Base-by-base conservation (phyloP, 2,329 filamentous ascomycete species). In the Sclerotiophoma versabilis region DNA sequence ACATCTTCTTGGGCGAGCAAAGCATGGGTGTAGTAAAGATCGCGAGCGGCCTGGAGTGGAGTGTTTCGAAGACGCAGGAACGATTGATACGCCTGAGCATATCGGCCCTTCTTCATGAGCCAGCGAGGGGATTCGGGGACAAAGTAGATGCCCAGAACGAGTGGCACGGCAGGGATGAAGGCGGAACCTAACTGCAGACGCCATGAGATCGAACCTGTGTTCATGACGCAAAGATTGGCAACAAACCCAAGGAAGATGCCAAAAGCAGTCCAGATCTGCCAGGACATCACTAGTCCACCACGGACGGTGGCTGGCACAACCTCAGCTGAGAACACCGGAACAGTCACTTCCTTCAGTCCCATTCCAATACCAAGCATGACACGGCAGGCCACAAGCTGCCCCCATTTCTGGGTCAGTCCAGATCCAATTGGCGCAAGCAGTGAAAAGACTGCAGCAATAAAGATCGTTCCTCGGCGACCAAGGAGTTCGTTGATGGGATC, bases 271-370 rank as follows among this genome's bases (percentile, higher is more conserved):
- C 72, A 77, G 43, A 79, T 71, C 44, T 80, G 77, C 77, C 77
- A 81, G 27, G 68, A 70, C 77, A 80, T 80, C 20, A 79, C 79
- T 0, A 81, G 63, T 11, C 75, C 78, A 19, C 81, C 81, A 49
- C 80, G 76, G 29, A 83, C 80, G 3, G 71, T 76, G 1, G 80
- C 77, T 0, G 80, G 80, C 0, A 77, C 73, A 44, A 76, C 77
- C 59, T 82, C 80, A 1, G 79, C 79, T 0, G 77, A 76, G 57
- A 80, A 81, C 3, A 71, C 67, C 15, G 79, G 79, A 0, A 79
- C 77, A 1, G 79, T 80, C 5, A 74, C 69, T 49, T 73, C 76
- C 57, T 80, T 80, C 10, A 76, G 58, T 22, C 77, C 78, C 76
- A 80, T 80, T 19, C 78, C 77, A 11, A 78, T 71, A 14, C 76